phyloP scores from a whole-genome alignment of 106 monocot genomes.

The Alisma plantagoaquatica region DNA sequence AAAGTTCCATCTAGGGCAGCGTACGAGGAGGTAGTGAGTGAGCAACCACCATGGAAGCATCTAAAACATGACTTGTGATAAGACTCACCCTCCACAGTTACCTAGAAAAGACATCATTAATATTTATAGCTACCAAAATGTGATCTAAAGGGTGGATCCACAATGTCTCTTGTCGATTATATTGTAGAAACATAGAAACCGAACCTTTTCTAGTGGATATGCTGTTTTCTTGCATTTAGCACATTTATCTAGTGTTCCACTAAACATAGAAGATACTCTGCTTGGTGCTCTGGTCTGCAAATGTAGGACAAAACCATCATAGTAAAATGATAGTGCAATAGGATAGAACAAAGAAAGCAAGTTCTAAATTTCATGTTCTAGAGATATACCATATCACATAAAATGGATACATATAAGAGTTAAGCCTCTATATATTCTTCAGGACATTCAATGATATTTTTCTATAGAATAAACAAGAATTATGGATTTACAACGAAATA shows the following conservation, averaged over 20 bases:
- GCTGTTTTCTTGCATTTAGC: slow-evolving; percentile 62
- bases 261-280: slow-evolving; percentile 47
- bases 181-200: neutral
- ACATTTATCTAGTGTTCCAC: slow-evolving; percentile 71
- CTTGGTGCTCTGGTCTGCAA: slow-evolving; percentile 46
- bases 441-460: too few species aligned
- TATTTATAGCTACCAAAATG: too few species aligned
- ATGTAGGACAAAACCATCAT: too few species aligned
- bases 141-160: too few species aligned
- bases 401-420: too few species aligned
- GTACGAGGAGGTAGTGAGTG: slow-evolving; percentile 35
- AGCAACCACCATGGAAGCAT: slow-evolving; percentile 53
- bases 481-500: too few species aligned
- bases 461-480: too few species aligned
- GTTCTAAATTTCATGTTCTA: too few species aligned
- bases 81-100: slow-evolving; percentile 39
- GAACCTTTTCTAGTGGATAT: slow-evolving; percentile 63
- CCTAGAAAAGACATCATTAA: slow-evolving; percentile 5
- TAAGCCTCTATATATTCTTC: too few species aligned
- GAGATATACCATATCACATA: too few species aligned
- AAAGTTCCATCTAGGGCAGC: slow-evolving; percentile 54
- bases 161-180: neutral
- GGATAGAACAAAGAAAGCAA: too few species aligned
- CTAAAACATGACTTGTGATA: slow-evolving; percentile 67
- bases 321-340: too few species aligned